Evolutionary conservation across 2,329 filamentous ascomycete genomes (phyloP).

Genomic region (Colletotrichum sp.): DNA sequence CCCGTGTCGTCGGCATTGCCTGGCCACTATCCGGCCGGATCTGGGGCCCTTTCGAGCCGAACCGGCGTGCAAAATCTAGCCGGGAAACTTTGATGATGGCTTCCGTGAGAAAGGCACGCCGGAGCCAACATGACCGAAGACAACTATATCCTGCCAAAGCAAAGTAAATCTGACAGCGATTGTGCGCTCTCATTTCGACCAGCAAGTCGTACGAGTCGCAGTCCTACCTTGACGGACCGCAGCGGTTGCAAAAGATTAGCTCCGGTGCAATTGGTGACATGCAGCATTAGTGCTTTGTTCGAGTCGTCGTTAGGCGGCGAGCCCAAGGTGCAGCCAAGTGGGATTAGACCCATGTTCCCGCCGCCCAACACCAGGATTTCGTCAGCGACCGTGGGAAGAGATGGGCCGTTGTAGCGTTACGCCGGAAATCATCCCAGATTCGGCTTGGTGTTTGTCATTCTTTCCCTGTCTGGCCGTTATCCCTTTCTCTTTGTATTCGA

Average conservation of each 20-base stretch:
- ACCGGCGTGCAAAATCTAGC: background rate
- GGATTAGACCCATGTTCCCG: slow-evolving; percentile 13
- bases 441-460: slow-evolving; percentile 16
- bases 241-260: slow-evolving; percentile 13
- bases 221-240: background rate
- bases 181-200: slow-evolving; percentile 2
- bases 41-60: background rate
- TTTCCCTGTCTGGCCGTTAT: background rate
- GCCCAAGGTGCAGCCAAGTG: slow-evolving; percentile 12
- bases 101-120: background rate
- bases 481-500: background rate
- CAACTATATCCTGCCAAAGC: background rate
- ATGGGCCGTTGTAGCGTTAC: slow-evolving; percentile 13
- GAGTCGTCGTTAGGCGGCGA: slow-evolving; percentile 1
- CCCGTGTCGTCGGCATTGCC: background rate
- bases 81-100: background rate
- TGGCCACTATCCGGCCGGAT: background rate
- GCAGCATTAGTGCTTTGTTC: slow-evolving; percentile 17
- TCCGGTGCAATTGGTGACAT: slow-evolving; percentile 17
- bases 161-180: background rate
- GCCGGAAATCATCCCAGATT: slow-evolving; percentile 15
- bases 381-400: slow-evolving; percentile 8
- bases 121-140: background rate
- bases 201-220: slow-evolving; percentile 15
- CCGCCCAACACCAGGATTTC: slow-evolving; percentile 6